Evolutionary conservation across 1,284 basidiomycete genomes (phyloP), one percentile per base, ranked within the genome.

Genomic region (Papiliotrema fonsecae): DNA sequence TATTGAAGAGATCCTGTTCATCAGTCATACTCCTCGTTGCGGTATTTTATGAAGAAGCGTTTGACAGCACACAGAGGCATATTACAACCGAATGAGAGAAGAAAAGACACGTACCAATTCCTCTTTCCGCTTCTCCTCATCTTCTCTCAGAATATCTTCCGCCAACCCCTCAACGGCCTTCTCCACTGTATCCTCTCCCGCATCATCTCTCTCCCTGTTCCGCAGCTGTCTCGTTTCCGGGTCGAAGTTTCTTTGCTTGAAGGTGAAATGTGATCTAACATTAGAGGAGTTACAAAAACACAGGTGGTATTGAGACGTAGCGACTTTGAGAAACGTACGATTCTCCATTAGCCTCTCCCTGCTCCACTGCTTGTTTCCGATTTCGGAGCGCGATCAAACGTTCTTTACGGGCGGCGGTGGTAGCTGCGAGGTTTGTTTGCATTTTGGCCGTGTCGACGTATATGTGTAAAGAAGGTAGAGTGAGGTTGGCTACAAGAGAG

Each of bases 1-100:
- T 97, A 67, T 96, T 97, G 69, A 91, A 87, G 24, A 97, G 78
- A 65, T 97, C 91, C 90, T 96, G 67, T 6, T 42, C 38, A 11
- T 40, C 19, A 25, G 30, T 13, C 43, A 13, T 7, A 28, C 5
- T 27, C 24, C 28, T 31, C 6, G 13, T 6, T 11, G 13, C 13
- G 11, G 9, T 16, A 16, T 25, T n/a, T 6, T 37, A 21, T 6
- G 30, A 30, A 18, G 5, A 47, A 31, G 7, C 6, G 32, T 16
- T 10, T 25, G 39, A 41, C 10, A 24, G 26, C 13, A 28, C 10
- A 11, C 7, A 43, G 27, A 40, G 28, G n/a, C n/a, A n/a, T n/a
- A n/a, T n/a, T n/a, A 16, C 11, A 11, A 27, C 30, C 18, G 22
- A 7, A 22, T 16, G 25, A 14, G 11, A 30, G 19, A 14, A 22